These are phyloP conservation scores for Aspergillus sclerotialis DNA, from an alignment of 2,329 filamentous ascomycete genomes.

Conservation along the genomic window DNA sequence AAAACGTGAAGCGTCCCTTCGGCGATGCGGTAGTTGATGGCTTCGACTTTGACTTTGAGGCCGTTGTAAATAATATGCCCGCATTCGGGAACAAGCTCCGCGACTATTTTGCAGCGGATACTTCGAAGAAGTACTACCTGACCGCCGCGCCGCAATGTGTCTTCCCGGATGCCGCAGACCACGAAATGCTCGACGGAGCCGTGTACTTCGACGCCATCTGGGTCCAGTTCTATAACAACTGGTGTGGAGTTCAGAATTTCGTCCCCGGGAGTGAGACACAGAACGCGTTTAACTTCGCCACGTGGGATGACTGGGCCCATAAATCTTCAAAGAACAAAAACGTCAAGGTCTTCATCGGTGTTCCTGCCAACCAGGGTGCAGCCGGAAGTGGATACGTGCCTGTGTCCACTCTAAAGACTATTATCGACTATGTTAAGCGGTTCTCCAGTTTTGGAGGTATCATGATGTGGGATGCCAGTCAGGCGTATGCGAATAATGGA, in stretches of 20 bases:
- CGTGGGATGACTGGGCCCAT: constrained; percentile 56
- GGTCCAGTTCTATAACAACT: constrained; percentile 61
- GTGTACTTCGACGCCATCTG: constrained; percentile 52
- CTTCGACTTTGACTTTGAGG: constrained; percentile 67
- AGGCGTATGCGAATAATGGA: constrained; percentile 47
- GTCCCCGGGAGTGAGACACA: constrained; percentile 36
- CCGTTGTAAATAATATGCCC: constrained; percentile 49
- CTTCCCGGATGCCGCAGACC: constrained; percentile 53
- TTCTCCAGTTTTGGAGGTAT: constrained; percentile 56
- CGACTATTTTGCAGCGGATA: constrained; percentile 42
- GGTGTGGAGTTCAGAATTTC: constrained; percentile 51
- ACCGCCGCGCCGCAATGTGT: constrained; percentile 59
- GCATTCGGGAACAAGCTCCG: constrained; percentile 53
- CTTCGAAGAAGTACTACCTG: constrained; percentile 49
- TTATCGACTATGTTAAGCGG: constrained; percentile 45
- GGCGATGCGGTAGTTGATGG: constrained; percentile 59
- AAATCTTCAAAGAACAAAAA: constrained; percentile 45
- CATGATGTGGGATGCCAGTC: constrained; percentile 60
- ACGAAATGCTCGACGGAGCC: constrained; percentile 43
- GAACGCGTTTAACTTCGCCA: constrained; percentile 51
- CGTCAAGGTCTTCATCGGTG: constrained; percentile 54
- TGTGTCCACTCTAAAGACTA: constrained; percentile 35
- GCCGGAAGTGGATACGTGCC: constrained; percentile 49
- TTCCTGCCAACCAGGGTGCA: constrained; percentile 44
- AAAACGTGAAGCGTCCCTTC: constrained; percentile 52